Evolutionary conservation across 257 asterid species (phyloP).

Genomic region (Solanum pinnatisectum): DNA sequence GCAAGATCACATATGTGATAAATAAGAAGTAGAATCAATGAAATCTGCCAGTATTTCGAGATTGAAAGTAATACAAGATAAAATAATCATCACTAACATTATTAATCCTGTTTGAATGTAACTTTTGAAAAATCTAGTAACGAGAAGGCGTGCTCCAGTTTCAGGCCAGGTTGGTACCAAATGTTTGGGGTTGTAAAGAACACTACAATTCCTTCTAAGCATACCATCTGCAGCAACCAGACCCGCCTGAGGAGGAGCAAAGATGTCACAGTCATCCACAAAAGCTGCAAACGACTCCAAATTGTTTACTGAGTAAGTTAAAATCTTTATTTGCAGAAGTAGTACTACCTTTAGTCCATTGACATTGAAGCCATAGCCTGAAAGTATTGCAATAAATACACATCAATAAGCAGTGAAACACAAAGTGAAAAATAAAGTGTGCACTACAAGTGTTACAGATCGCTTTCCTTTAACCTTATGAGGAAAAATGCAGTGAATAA

Average conservation of each 20-base stretch:
- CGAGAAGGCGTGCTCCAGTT: conserved; percentile 66
- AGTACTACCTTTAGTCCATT: conserved; percentile 58
- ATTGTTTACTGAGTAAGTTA: neutral
- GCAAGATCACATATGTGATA: neutral
- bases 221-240: conserved; percentile 51
- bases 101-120: conserved; percentile 54
- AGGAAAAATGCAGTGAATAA: neutral
- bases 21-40: neutral
- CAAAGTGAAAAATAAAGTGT: neutral
- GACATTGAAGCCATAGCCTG: conserved; percentile 74
- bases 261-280: neutral
- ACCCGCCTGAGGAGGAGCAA: conserved; percentile 43
- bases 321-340: neutral
- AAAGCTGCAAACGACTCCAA: neutral
- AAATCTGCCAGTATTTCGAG: neutral
- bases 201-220: conserved; percentile 18
- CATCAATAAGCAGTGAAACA: neutral
- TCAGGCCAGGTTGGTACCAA: conserved; percentile 77
- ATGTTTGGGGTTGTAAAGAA: conserved; percentile 41
- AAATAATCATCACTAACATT: conserved; percentile 41
- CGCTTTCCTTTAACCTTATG: neutral
- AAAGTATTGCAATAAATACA: neutral
- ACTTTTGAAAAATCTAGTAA: conserved; percentile 44
- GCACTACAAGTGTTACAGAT: neutral
- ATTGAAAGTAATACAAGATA: neutral